Evolutionary conservation across 164 flowering plant species (phyloP), one percentile per base, ranked within the genome.

Genomic region (Paratinospora sagittata): DNA sequence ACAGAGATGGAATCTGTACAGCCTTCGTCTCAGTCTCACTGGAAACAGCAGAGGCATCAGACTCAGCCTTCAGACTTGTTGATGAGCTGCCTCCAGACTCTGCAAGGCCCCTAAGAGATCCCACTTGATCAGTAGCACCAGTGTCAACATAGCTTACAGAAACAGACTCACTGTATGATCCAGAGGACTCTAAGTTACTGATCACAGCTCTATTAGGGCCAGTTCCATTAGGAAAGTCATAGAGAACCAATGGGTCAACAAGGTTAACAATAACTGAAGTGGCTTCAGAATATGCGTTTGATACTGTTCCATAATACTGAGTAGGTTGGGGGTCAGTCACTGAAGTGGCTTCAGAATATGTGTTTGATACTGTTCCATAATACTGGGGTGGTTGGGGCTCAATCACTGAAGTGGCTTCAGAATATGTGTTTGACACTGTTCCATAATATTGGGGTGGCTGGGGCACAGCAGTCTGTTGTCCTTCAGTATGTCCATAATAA

Each of bases 401-500:
- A n/a, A n/a, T n/a, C n/a, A n/a, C n/a, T n/a, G n/a, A n/a, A n/a
- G n/a, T n/a, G n/a, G n/a, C n/a, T n/a, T n/a, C n/a, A n/a, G n/a
- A n/a, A n/a, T n/a, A n/a, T n/a, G n/a, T n/a, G n/a, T n/a, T n/a
- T n/a, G n/a, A n/a, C n/a, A n/a, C n/a, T n/a, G n/a, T n/a, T n/a
- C n/a, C n/a, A n/a, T n/a, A n/a, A 78, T 85, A 90, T 13, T 79
- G 14, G 47, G 82, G 69, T 68, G 77, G 75, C 27, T 83, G 85
- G 6, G 88, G 74, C 7, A 78, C 67, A 71, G 73, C 73, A 70
- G 81, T 73, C 67, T 84, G 92, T 67, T 63, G 63, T 68, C 75
- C 87, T 75, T 85, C 94, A 63, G 74, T 47, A 72, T 77, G 85
- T 24, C 81, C 81, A 79, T 89, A 91, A 36, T 84, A 81, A 34